Evolutionary conservation across 805 yeast genomes (phyloP).

Genomic region (Suhomyces emberorum): DNA sequence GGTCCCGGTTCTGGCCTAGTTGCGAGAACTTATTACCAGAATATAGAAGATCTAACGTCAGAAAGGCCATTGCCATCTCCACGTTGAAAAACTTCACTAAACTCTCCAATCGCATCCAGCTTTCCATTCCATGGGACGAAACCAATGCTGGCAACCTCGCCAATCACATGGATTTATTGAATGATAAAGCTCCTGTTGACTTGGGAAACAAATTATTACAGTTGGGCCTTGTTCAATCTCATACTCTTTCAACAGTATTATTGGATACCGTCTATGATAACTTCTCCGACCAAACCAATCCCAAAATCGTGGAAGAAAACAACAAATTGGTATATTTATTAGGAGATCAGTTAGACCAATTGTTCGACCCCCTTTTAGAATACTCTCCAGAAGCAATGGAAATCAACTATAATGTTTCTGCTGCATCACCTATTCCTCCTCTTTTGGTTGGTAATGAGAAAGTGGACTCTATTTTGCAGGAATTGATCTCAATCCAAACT

Average conservation of each 20-base stretch:
- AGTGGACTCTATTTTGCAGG: slow-evolving; percentile 56
- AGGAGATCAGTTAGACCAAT: slow-evolving; percentile 83
- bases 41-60: slow-evolving; percentile 53
- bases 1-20: slow-evolving; percentile 76
- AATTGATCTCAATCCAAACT: slow-evolving; percentile 68
- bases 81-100: slow-evolving; percentile 63
- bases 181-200: slow-evolving; percentile 49
- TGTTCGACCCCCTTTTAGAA: slow-evolving; percentile 86
- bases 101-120: slow-evolving; percentile 38
- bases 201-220: slow-evolving; percentile 57
- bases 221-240: slow-evolving; percentile 55
- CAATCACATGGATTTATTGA: slow-evolving; percentile 54
- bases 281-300: slow-evolving; percentile 30
- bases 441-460: slow-evolving; percentile 5
- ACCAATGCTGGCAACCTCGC: slow-evolving; percentile 82
- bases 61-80: slow-evolving; percentile 75
- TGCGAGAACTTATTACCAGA: slow-evolving; percentile 59
- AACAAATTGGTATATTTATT: slow-evolving; percentile 71
- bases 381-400: slow-evolving; percentile 90
- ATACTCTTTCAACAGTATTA: slow-evolving; percentile 48
- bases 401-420: slow-evolving; percentile 62
- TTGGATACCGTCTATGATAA: slow-evolving; percentile 73
- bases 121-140: slow-evolving; percentile 61
- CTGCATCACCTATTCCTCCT: slow-evolving; percentile 9
- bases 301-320: slow-evolving; percentile 56